Evolutionary conservation across 2,329 filamentous ascomycete species (phyloP).

Genomic region (Aspergillus fischeri): DNA sequence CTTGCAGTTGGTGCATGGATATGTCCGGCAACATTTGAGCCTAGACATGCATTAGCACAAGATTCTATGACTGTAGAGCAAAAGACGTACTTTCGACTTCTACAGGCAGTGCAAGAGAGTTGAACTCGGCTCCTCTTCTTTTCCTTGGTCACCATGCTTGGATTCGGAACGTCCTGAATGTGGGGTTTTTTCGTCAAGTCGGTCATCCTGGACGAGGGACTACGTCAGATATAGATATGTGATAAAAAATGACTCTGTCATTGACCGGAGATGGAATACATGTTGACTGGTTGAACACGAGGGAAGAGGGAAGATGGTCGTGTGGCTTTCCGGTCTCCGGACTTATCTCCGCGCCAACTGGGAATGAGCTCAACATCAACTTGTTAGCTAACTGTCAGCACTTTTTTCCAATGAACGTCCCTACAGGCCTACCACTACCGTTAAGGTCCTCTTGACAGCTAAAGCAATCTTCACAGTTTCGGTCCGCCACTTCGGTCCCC

Average conservation of each 20-base stretch:
- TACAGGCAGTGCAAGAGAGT: slow-evolving; percentile 36
- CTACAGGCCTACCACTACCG: not conserved
- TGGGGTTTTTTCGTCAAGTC: not conserved
- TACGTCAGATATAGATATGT: not conserved
- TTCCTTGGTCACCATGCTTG: slow-evolving; percentile 3
- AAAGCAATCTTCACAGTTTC: not conserved
- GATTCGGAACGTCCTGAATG: not conserved
- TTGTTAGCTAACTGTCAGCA: not conserved
- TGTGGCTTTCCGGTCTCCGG: not conserved
- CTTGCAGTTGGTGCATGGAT: slow-evolving; percentile 34
- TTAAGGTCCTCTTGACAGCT: not conserved
- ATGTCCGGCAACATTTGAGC: slow-evolving; percentile 34
- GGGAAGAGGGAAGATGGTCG: not conserved
- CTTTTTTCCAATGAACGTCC: not conserved
- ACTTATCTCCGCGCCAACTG: not conserved
- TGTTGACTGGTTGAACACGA: not conserved
- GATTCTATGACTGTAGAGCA: not conserved
- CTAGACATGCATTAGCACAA: slow-evolving; percentile 13
- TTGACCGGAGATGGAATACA: not conserved
- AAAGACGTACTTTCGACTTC: slow-evolving; percentile 30
- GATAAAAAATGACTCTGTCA: not conserved
- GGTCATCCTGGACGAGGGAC: not conserved
- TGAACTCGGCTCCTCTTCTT: slow-evolving; percentile 36
- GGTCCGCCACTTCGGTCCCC: not conserved
- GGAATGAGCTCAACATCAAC: not conserved